Evolutionary conservation across 140 eudicot species (phyloP).

Genomic region (Flaveria floridana): DNA sequence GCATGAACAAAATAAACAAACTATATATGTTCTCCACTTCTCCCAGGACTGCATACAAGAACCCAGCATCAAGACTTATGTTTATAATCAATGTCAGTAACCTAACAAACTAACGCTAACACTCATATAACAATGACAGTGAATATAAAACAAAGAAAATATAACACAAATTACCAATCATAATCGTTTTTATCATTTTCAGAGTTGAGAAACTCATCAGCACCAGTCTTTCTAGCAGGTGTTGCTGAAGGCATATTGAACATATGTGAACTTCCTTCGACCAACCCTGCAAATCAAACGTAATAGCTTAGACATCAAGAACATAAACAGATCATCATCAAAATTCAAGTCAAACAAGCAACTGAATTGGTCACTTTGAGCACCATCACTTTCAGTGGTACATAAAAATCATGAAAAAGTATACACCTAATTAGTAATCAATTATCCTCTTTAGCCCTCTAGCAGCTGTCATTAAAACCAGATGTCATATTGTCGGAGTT

Average conservation of each 20-base stretch:
- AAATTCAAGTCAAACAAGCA: background rate
- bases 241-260: constrained; percentile 55
- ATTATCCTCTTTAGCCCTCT: background rate
- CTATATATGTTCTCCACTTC: background rate
- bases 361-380: background rate
- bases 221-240: constrained; percentile 60
- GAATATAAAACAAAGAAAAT: background rate
- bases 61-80: background rate
- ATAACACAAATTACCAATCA: constrained; percentile 63
- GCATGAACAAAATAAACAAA: background rate
- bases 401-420: background rate
- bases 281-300: constrained; percentile 51
- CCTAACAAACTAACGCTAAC: constrained; percentile 1
- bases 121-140: constrained; percentile 3
- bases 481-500: constrained; percentile 11
- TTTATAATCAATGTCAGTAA: background rate
- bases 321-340: background rate
- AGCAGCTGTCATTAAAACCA: constrained; percentile 18
- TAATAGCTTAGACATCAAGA: background rate
- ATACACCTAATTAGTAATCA: background rate
- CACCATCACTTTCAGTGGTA: background rate
- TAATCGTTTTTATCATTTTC: constrained; percentile 86
- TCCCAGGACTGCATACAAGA: background rate
- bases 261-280: constrained; percentile 70
- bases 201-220: constrained; percentile 81